Conservation (phyloP, 768 basidiomycete genomes). For the Rubroboletus pulcherrimus region DNA sequence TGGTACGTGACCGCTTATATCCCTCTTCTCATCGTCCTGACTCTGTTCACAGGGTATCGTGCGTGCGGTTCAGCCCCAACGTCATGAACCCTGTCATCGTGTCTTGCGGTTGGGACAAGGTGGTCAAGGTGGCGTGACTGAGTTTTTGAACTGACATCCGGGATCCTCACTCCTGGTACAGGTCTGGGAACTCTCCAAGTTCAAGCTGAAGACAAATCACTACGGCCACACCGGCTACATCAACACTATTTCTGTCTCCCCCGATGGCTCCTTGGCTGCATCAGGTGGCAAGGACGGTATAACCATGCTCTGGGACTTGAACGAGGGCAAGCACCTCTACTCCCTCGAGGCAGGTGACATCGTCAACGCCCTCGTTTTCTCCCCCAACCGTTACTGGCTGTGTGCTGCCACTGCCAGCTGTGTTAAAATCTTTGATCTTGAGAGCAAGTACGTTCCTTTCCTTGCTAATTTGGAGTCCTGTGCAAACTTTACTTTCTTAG, state of each 20-base stretch:
- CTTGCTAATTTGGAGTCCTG: background rate
- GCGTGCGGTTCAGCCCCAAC: conserved; percentile 99
- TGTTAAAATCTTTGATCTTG: conserved; percentile 99
- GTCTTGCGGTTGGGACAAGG: conserved; percentile 99
- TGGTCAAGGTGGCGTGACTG: conserved; percentile 81
- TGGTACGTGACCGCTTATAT: conserved; percentile 47
- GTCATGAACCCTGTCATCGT: conserved; percentile 97
- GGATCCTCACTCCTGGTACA: conserved; percentile 40
- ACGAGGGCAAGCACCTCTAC: conserved; percentile 99
- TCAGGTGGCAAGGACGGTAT: conserved; percentile 99
- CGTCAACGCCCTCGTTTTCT: conserved; percentile 99
- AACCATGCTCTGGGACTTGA: conserved; percentile 99
- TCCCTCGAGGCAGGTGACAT: conserved; percentile 97
- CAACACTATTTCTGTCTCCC: conserved; percentile 97
- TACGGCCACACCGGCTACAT: conserved; percentile 99
- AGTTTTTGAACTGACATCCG: background rate
- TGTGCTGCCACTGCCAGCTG: conserved; percentile 97
- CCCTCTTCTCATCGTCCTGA: background rate
- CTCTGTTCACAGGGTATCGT: conserved; percentile 74
- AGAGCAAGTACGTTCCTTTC: conserved; percentile 81
- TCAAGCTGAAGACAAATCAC: conserved; percentile 99
- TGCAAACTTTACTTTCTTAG: conserved; percentile 35
- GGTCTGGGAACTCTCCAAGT: conserved; percentile 99
- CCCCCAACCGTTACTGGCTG: conserved; percentile 99
- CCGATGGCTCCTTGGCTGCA: conserved; percentile 97